Percentiles rank a stretch among this genome's conserved stretches.
Evolutionary conservation across 805 yeast genomes (phyloP).

Genomic region (Zygosaccharomyces rouxii): DNA sequence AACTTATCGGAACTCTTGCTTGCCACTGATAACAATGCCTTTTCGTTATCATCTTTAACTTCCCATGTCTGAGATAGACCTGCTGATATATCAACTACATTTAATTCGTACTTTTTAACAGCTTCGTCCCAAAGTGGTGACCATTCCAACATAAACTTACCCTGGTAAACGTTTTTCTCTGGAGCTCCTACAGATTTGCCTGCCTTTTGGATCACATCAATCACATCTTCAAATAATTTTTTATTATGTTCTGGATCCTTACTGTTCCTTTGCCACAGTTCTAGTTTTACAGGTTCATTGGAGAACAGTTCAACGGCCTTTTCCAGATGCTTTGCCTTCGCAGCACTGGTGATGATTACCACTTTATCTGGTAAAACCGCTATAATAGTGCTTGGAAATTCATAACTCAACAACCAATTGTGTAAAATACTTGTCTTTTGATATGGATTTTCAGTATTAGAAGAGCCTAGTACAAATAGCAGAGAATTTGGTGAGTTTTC

Average conservation of each 20-base stretch:
- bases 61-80: constrained; percentile 60
- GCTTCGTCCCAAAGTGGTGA: constrained; percentile 38
- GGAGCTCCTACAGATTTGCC: constrained; percentile 61
- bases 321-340: constrained; percentile 72
- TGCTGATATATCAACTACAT: constrained; percentile 46
- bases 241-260: constrained; percentile 78
- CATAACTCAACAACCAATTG: constrained; percentile 90
- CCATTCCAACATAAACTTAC: constrained; percentile 87
- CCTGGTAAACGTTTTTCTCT: constrained; percentile 71
- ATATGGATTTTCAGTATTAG: constrained; percentile 84
- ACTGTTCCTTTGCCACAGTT: constrained; percentile 63
- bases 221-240: constrained; percentile 55
- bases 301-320: constrained; percentile 35
- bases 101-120: constrained; percentile 39
- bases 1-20: constrained; percentile 71
- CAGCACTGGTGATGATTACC: constrained; percentile 69
- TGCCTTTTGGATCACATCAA: constrained; percentile 40
- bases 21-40: constrained; percentile 60
- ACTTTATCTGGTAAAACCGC: constrained; percentile 56
- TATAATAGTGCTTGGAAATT: constrained; percentile 87
- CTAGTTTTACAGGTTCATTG: constrained; percentile 47
- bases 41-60: constrained; percentile 75
- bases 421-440: constrained; percentile 83
- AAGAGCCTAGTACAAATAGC: constrained; percentile 73
- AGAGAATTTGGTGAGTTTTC: constrained; percentile 42